phyloP scores from a whole-genome alignment of 148 eudicot species.

The Suaeda aralocaspica region DNA sequence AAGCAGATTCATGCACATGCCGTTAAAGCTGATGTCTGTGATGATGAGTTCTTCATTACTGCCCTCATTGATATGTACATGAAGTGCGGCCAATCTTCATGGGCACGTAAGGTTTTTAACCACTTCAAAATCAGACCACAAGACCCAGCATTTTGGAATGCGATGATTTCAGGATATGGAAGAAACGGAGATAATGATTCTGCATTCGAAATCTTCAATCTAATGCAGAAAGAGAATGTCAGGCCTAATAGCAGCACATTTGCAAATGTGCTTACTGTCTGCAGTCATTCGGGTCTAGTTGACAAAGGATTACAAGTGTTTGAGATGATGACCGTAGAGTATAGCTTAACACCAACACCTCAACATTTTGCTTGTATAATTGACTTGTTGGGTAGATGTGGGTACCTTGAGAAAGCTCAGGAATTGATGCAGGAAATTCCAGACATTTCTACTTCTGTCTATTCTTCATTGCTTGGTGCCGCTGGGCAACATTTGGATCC shows the following conservation, averaged over 20 bases:
- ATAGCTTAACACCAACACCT: constrained; percentile 45
- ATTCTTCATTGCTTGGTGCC: constrained; percentile 67
- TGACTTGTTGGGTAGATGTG: constrained; percentile 65
- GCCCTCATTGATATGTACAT: constrained; percentile 76
- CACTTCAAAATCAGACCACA: constrained; percentile 37
- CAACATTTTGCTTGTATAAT: constrained; percentile 57
- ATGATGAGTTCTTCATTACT: constrained; percentile 58
- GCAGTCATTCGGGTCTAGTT: constrained; percentile 62
- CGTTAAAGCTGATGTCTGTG: constrained; percentile 32
- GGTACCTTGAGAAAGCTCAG: constrained; percentile 60
- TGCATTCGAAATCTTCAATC: constrained; percentile 56
- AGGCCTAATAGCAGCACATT: constrained; percentile 59
- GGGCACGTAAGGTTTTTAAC: constrained; percentile 50
- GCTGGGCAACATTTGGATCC: constrained; percentile 46
- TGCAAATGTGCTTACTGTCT: constrained; percentile 49
- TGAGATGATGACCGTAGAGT: constrained; percentile 49
- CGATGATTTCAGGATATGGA: constrained; percentile 83
- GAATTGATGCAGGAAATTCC: constrained; percentile 36
- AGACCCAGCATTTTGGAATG: constrained; percentile 77
- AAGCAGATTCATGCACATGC: constrained; percentile 61
- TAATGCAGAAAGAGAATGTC: constrained; percentile 50
- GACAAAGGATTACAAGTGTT: constrained; percentile 49
- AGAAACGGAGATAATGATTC: constrained; percentile 52
- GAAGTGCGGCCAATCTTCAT: constrained; percentile 57
- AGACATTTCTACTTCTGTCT: constrained; percentile 43